These are phyloP conservation scores for Trichocomaceae sp. DNA, from an alignment of 2,329 filamentous ascomycete species.

Conservation along the genomic window DNA sequence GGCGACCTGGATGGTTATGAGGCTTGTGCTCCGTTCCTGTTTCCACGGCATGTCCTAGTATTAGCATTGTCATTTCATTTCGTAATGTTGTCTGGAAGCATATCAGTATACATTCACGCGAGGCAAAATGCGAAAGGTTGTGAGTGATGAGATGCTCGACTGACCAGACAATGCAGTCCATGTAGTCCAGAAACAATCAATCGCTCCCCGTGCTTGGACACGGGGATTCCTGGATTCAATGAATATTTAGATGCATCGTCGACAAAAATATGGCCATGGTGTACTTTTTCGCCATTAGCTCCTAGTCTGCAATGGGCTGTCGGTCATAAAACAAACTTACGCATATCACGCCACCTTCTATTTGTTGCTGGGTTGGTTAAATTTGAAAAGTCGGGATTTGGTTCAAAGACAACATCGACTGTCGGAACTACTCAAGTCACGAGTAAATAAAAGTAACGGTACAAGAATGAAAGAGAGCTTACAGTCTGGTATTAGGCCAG, in stretches of 20 bases:
- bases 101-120: neutral
- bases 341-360: conserved; percentile 1
- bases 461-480: too few species aligned
- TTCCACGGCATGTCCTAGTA: conserved; percentile 2
- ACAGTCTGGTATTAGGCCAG: too few species aligned
- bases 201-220: conserved; percentile 3
- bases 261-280: conserved; percentile 6
- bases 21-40: conserved; percentile 1
- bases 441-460: too few species aligned
- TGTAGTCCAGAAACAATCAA: conserved; percentile 6
- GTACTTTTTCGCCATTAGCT: neutral
- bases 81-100: neutral
- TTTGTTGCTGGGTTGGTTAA: conserved; percentile 2
- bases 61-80: conserved; percentile 9
- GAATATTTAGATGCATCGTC: conserved; percentile 4
- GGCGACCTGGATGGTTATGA: conserved; percentile 5
- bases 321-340: neutral
- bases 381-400: conserved; percentile 6
- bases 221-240: conserved; percentile 4
- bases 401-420: too few species aligned
- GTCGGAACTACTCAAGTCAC: too few species aligned
- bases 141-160: neutral
- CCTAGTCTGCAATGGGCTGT: too few species aligned
- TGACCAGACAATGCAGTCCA: conserved; percentile 6
- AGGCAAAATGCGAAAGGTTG: neutral